A percentile compares a stretch with the other conserved stretches of the same genome.
These are phyloP conservation scores for Hymenoscyphus scutula DNA, from an alignment of 2,329 filamentous ascomycete genomes.

Conservation along the genomic window DNA sequence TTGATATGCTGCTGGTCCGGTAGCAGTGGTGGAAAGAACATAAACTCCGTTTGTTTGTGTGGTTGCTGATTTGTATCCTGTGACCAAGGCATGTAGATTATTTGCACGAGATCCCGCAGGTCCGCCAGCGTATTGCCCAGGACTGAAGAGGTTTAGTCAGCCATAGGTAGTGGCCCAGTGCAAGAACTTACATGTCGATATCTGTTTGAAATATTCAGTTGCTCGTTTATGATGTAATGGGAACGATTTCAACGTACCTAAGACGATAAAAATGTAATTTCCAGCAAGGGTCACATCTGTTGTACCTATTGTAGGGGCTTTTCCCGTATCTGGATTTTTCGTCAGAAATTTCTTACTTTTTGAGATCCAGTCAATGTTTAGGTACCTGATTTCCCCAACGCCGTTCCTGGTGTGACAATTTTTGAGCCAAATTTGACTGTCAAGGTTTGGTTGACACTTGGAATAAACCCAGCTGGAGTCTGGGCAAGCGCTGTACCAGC, in stretches of 20 bases:
- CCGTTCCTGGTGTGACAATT: conserved; percentile 15
- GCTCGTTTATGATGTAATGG: background rate
- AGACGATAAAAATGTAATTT: conserved; percentile 20
- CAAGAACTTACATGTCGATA: conserved; percentile 16
- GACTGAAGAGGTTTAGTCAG: background rate
- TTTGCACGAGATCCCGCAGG: conserved; percentile 12
- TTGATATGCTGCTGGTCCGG: conserved; percentile 16
- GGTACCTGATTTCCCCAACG: conserved; percentile 19
- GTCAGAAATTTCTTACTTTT: background rate
- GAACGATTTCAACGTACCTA: conserved; percentile 10
- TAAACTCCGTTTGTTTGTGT: conserved; percentile 10
- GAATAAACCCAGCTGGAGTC: conserved; percentile 18
- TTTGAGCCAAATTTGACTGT: conserved; percentile 17
- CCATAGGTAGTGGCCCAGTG: too few relatives aligned
- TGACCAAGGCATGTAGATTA: conserved; percentile 17
- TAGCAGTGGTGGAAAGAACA: conserved; percentile 15
- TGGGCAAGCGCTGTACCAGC: conserved; percentile 10
- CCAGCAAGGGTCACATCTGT: conserved; percentile 13
- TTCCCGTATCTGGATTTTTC: conserved; percentile 9
- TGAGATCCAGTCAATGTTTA: background rate
- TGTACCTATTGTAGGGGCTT: conserved; percentile 19
- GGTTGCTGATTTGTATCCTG: conserved; percentile 16
- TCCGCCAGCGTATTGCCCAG: background rate
- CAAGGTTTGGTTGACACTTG: conserved; percentile 16
- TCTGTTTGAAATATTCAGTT: conserved; percentile 11